Percentiles rank a stretch among this genome's conserved stretches.
Evolutionary conservation across 148 eudicot genomes (phyloP).

Genomic region (Rhododendron simsii): DNA sequence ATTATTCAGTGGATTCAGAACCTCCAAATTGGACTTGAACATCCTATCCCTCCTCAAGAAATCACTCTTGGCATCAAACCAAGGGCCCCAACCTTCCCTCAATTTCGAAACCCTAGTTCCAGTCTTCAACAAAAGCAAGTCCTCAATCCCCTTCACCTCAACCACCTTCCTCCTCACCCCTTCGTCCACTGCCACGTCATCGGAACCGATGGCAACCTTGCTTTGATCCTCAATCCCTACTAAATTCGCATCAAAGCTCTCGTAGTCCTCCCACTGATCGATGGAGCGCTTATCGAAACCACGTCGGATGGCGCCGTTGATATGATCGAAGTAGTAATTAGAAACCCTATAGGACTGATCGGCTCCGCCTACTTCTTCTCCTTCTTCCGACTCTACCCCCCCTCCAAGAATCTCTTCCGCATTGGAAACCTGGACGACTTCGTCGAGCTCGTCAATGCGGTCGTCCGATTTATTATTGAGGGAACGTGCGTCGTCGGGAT

Average conservation of each 20-base stretch:
- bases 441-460: conserved; percentile 53
- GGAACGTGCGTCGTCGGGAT: conserved; percentile 14
- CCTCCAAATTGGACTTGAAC: conserved; percentile 75
- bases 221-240: conserved; percentile 21
- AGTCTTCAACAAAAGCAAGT: conserved; percentile 61
- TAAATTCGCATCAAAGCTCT: conserved; percentile 23
- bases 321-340: conserved; percentile 56
- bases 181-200: conserved; percentile 68
- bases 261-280: conserved; percentile 63
- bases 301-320: conserved; percentile 44
- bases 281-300: conserved; percentile 48
- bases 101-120: conserved; percentile 46
- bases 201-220: conserved; percentile 56
- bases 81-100: conserved; percentile 87
- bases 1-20: conserved; percentile 64
- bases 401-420: conserved; percentile 27
- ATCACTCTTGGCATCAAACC: conserved; percentile 94
- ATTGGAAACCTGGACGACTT: conserved; percentile 12
- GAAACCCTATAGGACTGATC: conserved; percentile 20
- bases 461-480: conserved; percentile 29
- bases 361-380: not conserved
- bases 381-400: conserved; percentile 28
- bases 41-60: conserved; percentile 77
- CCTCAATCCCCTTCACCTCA: conserved; percentile 53
- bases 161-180: conserved; percentile 44